Conservation (phyloP, 1,139 yeast genomes). For the Meyerozyma carpophila region DNA sequence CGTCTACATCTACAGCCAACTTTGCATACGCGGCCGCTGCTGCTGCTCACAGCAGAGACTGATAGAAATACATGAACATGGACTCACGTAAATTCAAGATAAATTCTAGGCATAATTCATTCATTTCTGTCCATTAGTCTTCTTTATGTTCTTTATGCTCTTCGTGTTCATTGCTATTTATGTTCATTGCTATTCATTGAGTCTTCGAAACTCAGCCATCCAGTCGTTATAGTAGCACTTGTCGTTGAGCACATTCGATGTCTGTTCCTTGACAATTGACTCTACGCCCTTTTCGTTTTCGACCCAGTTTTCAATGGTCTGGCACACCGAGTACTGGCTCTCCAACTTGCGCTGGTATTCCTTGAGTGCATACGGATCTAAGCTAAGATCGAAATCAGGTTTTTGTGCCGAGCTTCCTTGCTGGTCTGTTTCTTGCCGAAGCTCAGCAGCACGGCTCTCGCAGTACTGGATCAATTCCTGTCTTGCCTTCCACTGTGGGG, state of each 20-base stretch:
- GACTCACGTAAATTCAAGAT: not conserved
- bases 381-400: slow-evolving; percentile 24
- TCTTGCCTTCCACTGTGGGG: slow-evolving; percentile 36
- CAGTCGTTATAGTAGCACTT: slow-evolving; percentile 35
- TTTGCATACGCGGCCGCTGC: slow-evolving; percentile 3
- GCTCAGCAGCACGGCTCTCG: slow-evolving; percentile 17
- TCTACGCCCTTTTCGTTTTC: slow-evolving; percentile 32
- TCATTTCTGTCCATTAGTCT: not conserved
- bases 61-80: not conserved
- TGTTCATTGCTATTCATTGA: not conserved
- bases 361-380: slow-evolving; percentile 37
- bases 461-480: slow-evolving; percentile 28
- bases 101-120: not conserved
- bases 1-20: not conserved
- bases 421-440: slow-evolving; percentile 15
- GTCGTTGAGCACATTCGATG: slow-evolving; percentile 28
- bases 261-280: slow-evolving; percentile 28
- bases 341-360: slow-evolving; percentile 18
- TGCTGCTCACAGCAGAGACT: slow-evolving; percentile 4
- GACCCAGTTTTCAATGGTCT: slow-evolving; percentile 33
- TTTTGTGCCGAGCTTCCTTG: slow-evolving; percentile 1
- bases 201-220: slow-evolving; percentile 18
- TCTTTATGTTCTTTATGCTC: too few relatives aligned
- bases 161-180: too few relatives aligned
- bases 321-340: slow-evolving; percentile 20